phyloP scores from a whole-genome alignment of 108 stramenopile genomes.

The Cylindrotheca closterium region DNA sequence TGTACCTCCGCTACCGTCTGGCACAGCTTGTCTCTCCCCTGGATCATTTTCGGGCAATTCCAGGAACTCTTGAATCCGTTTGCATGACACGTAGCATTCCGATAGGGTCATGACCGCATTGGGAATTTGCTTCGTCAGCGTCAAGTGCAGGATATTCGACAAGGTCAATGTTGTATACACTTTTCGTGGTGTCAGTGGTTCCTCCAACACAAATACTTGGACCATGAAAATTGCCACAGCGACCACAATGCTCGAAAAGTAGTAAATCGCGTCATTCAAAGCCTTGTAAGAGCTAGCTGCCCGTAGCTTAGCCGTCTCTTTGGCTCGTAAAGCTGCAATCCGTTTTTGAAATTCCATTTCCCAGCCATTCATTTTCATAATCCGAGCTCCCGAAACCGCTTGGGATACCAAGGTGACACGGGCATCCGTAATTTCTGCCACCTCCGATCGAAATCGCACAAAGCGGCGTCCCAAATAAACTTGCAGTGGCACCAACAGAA shows the following conservation, averaged over 20 bases:
- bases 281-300: slow-evolving; percentile 71
- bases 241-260: slow-evolving; percentile 57
- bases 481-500: slow-evolving; percentile 87
- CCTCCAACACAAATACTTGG: slow-evolving; percentile 48
- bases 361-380: slow-evolving; percentile 87
- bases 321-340: slow-evolving; percentile 53
- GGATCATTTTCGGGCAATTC: slow-evolving; percentile 46
- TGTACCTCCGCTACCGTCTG: neutral
- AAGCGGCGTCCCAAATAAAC: slow-evolving; percentile 67
- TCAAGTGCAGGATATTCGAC: slow-evolving; percentile 83
- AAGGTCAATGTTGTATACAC: slow-evolving; percentile 78
- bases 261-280: slow-evolving; percentile 86
- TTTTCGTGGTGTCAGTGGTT: slow-evolving; percentile 46
- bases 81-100: slow-evolving; percentile 68
- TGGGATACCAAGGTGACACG: slow-evolving; percentile 87
- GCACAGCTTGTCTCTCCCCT: no score
- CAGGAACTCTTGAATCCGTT: slow-evolving; percentile 70
- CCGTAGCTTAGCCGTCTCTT: slow-evolving; percentile 68
- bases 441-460: slow-evolving; percentile 59
- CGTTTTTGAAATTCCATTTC: slow-evolving; percentile 72
- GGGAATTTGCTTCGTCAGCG: slow-evolving; percentile 85
- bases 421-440: slow-evolving; percentile 86
- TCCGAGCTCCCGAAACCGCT: slow-evolving; percentile 81
- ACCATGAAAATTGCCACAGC: slow-evolving; percentile 64
- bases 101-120: slow-evolving; percentile 75